These are phyloP conservation scores for Penicillium sp. DNA, from an alignment of 2,329 filamentous ascomycete species.

Conservation along the genomic window DNA sequence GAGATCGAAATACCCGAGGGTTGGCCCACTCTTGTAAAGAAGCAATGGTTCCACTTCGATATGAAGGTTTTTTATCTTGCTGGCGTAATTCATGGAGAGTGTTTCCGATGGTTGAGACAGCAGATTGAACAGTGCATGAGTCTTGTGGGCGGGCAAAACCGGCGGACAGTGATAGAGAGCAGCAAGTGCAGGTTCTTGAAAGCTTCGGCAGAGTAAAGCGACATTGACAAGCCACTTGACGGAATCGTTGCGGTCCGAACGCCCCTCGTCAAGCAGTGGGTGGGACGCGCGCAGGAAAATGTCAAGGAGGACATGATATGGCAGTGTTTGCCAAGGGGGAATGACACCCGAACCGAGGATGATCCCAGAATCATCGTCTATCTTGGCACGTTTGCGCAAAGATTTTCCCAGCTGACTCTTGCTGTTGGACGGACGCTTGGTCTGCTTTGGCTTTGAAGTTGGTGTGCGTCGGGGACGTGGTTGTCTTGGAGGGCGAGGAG, in stretches of 20 bases:
- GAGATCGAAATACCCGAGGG: slow-evolving; percentile 59
- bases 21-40: slow-evolving; percentile 55
- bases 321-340: slow-evolving; percentile 62
- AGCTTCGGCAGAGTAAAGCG: slow-evolving; percentile 64
- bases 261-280: slow-evolving; percentile 52
- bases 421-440: slow-evolving; percentile 18
- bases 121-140: slow-evolving; percentile 52
- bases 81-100: slow-evolving; percentile 64
- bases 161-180: slow-evolving; percentile 72
- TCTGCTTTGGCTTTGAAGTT: slow-evolving; percentile 2
- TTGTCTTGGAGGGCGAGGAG: slow-evolving; percentile 4
- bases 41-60: slow-evolving; percentile 66
- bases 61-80: slow-evolving; percentile 70
- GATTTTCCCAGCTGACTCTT: slow-evolving; percentile 15
- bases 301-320: slow-evolving; percentile 68
- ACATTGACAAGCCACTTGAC: slow-evolving; percentile 64
- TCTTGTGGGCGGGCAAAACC: slow-evolving; percentile 56
- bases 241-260: slow-evolving; percentile 25
- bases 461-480: slow-evolving; percentile 13
- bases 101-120: slow-evolving; percentile 57
- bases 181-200: slow-evolving; percentile 72
- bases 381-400: slow-evolving; percentile 30
- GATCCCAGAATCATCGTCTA: slow-evolving; percentile 16
- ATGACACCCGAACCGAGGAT: slow-evolving; percentile 40
- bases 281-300: slow-evolving; percentile 70